Base-by-base conservation (phyloP, 108 stramenopile genomes). In the Cyclotella cryptica region DNA sequence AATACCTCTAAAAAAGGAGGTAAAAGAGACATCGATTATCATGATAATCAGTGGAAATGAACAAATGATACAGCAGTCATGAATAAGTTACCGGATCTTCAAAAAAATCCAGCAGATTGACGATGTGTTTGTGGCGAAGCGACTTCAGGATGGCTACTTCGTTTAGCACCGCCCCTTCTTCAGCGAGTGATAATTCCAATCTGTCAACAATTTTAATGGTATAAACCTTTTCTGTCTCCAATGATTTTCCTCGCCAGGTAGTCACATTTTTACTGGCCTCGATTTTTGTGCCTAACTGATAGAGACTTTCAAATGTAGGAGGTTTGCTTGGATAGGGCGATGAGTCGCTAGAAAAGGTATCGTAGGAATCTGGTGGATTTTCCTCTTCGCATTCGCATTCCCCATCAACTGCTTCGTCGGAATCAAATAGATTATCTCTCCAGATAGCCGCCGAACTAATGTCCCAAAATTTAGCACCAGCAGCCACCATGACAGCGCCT, bases 61-160 rank as follows among this genome's bases (percentile, higher is more conserved):
- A 35, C 35, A 35, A 35, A 5, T 35, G 4, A 35, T 6, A 35
- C 6, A 35, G 6, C 35, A 5, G 35, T 35, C 35, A 35, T 35
- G 35, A 35, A 35, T 6, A 53, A 61, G 11, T 72, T 35, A 47
- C 89, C 6, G 78, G 70, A 22, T 96, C 96, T 65, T 97, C 92
- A 80, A 92, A 96, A 82, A 97, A 97, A 74, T 97, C 98, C 10
- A 90, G 69, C 21, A 97, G 84, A 53, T 81, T 74, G 28, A 98
- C 87, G 63, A 98, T 86, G 73, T 98, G 78, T 1, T 73, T 71
- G 67, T 96, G 94, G 11, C 80, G 69, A 4, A 94, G 60, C 29
- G 84, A 74, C 43, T 90, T 85, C 72, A 94, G 75, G 26, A 92
- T 78, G 6, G 90, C 82, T 1, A 94, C 91, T 72, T 94, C 93